Conservation (phyloP, 2,329 filamentous ascomycete genomes). For the Colletotrichum higginsianum region DNA sequence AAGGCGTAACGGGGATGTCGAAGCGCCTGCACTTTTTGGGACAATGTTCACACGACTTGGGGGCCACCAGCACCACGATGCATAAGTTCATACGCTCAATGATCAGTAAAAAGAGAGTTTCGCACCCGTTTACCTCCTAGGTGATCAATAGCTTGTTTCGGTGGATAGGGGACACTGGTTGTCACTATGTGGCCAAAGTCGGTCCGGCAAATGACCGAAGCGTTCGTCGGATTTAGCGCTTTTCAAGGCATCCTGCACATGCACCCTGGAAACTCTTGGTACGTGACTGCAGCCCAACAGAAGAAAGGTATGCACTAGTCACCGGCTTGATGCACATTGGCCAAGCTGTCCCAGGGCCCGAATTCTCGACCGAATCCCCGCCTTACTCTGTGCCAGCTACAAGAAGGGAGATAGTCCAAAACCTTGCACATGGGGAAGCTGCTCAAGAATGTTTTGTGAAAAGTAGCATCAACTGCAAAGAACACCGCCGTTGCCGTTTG, state of each 20-base stretch:
- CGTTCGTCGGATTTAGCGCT: neutral
- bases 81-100: neutral
- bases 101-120: neutral
- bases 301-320: neutral
- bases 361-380: too few species aligned
- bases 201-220: neutral
- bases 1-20: neutral
- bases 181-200: neutral
- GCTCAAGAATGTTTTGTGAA: too few species aligned
- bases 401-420: neutral
- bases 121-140: neutral
- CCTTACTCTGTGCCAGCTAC: neutral
- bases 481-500: too few species aligned
- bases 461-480: too few species aligned
- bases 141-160: neutral
- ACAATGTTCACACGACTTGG: neutral
- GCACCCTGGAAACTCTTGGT: neutral
- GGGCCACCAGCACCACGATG: neutral
- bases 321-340: neutral
- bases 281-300: neutral
- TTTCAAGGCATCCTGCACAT: neutral
- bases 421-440: too few species aligned
- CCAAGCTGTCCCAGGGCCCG: neutral
- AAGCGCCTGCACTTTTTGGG: neutral
- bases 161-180: neutral